Conservation (phyloP, 139 green algal genomes). For the Deuterostichococcus epilithicus region DNA sequence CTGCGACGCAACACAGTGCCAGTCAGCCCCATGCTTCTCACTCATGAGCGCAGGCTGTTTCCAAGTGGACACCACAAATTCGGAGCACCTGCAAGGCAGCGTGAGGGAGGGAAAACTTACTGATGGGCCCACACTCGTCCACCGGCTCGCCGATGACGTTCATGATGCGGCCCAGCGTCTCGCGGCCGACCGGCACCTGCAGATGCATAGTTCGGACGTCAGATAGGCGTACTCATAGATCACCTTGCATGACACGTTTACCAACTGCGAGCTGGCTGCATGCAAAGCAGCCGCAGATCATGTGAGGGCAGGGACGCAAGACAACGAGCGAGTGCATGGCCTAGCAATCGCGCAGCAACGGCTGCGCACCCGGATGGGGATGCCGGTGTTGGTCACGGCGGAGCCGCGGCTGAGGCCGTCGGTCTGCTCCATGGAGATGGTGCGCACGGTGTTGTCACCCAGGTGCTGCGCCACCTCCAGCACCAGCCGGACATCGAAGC, state of each 20-base stretch:
- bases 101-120: constrained; percentile 33
- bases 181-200: constrained; percentile 91
- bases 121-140: constrained; percentile 93
- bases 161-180: constrained; percentile 98
- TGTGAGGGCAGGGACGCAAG: no score
- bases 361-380: constrained; percentile 88
- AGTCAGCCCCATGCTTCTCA: not conserved
- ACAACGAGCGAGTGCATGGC: no score
- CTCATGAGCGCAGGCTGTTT: not conserved
- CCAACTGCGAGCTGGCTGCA: not conserved
- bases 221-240: not conserved
- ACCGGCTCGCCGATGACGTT: constrained; percentile 99
- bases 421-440: constrained; percentile 98
- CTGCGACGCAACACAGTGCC: no score
- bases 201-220: not conserved
- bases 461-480: constrained; percentile 97
- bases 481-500: constrained; percentile 85
- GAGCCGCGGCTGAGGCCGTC: constrained; percentile 94
- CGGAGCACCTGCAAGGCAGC: not conserved
- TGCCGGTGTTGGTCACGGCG: constrained; percentile 85
- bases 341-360: not conserved
- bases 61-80: not conserved
- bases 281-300: constrained; percentile 2
- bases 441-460: constrained; percentile 94
- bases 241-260: not conserved